Evolutionary conservation across 768 basidiomycete species (phyloP), one percentile per base, ranked within the genome.

Genomic region (Lactarius vividus): DNA sequence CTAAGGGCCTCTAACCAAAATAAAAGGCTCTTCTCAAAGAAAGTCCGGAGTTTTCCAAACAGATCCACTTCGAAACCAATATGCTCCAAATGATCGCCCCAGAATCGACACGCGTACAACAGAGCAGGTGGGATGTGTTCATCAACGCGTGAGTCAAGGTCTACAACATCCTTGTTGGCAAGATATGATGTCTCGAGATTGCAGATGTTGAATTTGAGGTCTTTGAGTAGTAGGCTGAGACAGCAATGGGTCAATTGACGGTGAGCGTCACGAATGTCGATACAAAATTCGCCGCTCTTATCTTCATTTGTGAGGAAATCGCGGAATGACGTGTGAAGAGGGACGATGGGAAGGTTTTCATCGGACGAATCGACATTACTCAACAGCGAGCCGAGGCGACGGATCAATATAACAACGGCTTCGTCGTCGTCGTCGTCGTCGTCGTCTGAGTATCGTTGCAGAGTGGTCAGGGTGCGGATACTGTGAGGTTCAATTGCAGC

Each of bases 181-280:
- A 28, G 42, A 37, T 49, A 46, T n/a, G 60, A 61, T 4, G 39
- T 20, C 10, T 61, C 60, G 29, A 61, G 60, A 28, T 49, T 11
- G 15, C 60, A 61, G 28, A 61, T 61, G 11, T 61, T 61, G 46
- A 61, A 61, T 8, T 44, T 40, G 42, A 61, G 46, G n/a, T 8
- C 15, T 4, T n/a, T 2, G 4, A 49, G 18, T 20, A 61, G 29
- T 8, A 33, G 7, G 5, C 16, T 26, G 23, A 59, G 37, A 39
- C 37, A 39, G 39, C 15, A 39, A 39, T 31, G 56, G 8, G 56
- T 29, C 26, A 57, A 31, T 16, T 37, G 28, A 20, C n/a, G 33
- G 29, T 59, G 58, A 8, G 58, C 39, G 5, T 59, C n/a, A 10
- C 37, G 16, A 26, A 59, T 40, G 29, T 29, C n/a, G 15, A 59